These are phyloP conservation scores for Fusarium sp. DNA, from an alignment of 2,329 filamentous ascomycete species.

Conservation along the genomic window DNA sequence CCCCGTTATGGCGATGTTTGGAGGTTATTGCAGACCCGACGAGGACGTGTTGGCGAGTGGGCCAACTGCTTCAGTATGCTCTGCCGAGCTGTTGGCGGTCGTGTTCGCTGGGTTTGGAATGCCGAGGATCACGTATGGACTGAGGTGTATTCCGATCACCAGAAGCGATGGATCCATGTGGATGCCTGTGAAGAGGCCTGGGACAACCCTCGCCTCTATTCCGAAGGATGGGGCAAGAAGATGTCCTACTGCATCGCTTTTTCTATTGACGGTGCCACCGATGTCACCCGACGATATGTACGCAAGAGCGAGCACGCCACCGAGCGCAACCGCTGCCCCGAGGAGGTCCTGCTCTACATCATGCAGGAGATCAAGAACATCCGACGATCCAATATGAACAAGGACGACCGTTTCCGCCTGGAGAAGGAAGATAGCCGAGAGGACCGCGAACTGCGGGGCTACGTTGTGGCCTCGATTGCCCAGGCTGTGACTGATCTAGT, in stretches of 20 bases:
- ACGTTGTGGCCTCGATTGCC: constrained; percentile 81
- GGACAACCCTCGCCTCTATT: constrained; percentile 94
- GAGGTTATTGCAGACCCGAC: constrained; percentile 87
- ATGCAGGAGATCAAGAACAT: constrained; percentile 91
- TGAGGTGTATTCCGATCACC: constrained; percentile 95
- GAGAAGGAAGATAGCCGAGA: constrained; percentile 86
- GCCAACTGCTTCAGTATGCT: constrained; percentile 99
- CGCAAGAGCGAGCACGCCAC: constrained; percentile 80
- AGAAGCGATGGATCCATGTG: constrained; percentile 95
- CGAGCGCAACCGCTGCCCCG: constrained; percentile 85
- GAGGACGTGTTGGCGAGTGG: constrained; percentile 94
- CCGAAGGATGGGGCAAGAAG: constrained; percentile 96
- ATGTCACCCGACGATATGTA: constrained; percentile 78
- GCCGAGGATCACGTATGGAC: constrained; percentile 98
- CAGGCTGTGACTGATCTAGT: constrained; percentile 80
- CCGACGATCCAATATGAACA: constrained; percentile 86
- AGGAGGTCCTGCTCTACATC: constrained; percentile 92
- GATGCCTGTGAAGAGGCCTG: constrained; percentile 95
- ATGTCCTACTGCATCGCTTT: constrained; percentile 98
- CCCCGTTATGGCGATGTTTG: constrained; percentile 97
- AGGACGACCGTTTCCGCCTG: constrained; percentile 86
- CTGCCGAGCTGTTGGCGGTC: constrained; percentile 90
- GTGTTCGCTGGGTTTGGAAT: constrained; percentile 98
- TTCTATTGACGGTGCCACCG: constrained; percentile 85
- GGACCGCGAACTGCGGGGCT: constrained; percentile 81